These are phyloP conservation scores for Solanum bukasovii DNA, from an alignment of 257 asterid genomes.

Conservation along the genomic window DNA sequence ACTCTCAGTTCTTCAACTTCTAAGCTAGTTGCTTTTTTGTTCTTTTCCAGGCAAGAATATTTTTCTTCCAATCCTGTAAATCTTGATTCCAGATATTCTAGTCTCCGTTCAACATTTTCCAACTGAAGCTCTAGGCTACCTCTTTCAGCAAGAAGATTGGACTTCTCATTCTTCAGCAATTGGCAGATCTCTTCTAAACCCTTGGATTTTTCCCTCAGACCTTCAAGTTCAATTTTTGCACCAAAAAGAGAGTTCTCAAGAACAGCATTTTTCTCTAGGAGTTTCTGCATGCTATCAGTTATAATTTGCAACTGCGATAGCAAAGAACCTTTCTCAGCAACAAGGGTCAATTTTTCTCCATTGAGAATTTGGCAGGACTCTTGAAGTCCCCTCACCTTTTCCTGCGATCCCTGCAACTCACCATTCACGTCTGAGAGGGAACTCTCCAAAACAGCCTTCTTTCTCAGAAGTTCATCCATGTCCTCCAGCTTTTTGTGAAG, in stretches of 20 bases:
- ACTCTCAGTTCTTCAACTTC: conserved; percentile 51
- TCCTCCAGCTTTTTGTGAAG: conserved; percentile 48
- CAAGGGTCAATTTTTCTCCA: conserved; percentile 61
- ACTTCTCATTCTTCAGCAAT: conserved; percentile 65
- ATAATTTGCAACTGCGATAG: conserved; percentile 62
- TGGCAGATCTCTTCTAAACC: conserved; percentile 72
- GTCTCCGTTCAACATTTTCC: conserved; percentile 49
- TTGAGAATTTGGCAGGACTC: conserved; percentile 41
- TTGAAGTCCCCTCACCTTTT: conserved; percentile 34
- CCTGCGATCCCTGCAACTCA: conserved; percentile 48
- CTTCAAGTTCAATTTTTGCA: conserved; percentile 75
- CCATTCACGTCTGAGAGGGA: conserved; percentile 40
- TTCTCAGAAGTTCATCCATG: conserved; percentile 46
- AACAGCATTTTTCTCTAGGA: conserved; percentile 69
- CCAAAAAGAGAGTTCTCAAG: conserved; percentile 62
- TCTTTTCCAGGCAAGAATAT: conserved; percentile 58
- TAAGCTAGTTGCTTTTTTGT: conserved; percentile 49
- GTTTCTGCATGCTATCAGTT: conserved; percentile 65
- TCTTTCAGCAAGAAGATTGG: conserved; percentile 55
- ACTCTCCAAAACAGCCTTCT: conserved; percentile 38
- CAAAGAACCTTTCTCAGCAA: conserved; percentile 66
- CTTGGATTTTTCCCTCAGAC: conserved; percentile 83
- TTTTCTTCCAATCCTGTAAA: conserved; percentile 60
- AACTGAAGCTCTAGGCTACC: conserved; percentile 39
- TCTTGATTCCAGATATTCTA: conserved; percentile 51